These are phyloP conservation scores for Barbarea vulgaris DNA, from an alignment of 345 rosid species.

Conservation along the genomic window DNA sequence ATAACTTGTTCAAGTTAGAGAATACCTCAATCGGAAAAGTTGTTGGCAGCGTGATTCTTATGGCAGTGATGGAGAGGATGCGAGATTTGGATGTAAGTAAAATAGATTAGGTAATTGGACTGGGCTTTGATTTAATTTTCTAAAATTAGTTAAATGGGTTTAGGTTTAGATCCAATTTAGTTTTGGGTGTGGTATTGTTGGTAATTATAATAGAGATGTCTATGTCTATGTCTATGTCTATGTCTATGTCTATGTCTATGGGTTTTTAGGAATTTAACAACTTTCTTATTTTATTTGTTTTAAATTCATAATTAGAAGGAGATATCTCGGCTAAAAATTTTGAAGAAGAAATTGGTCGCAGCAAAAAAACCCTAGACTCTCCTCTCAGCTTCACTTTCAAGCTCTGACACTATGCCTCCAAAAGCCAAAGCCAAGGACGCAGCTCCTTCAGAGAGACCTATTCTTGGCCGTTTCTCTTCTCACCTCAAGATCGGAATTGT, in stretches of 20 bases:
- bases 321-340: too few relatives aligned
- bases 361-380: conserved; percentile 49
- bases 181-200: too few relatives aligned
- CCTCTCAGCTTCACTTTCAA: background rate
- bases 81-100: conserved; percentile 79
- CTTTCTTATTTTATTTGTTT: too few relatives aligned
- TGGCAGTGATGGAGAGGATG: conserved; percentile 64
- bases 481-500: conserved; percentile 99
- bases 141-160: conserved; percentile 1
- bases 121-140: too few relatives aligned
- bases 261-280: too few relatives aligned
- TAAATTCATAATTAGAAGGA: too few relatives aligned
- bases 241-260: too few relatives aligned
- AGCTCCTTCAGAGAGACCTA: conserved; percentile 86
- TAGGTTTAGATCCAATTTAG: too few relatives aligned
- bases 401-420: conserved; percentile 73
- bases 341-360: too few relatives aligned
- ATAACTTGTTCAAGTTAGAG: conserved; percentile 77
- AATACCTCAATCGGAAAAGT: conserved; percentile 63
- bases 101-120: background rate
- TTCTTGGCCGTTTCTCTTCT: conserved; percentile 97
- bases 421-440: conserved; percentile 92
- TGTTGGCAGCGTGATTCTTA: conserved; percentile 63
- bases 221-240: too few relatives aligned
- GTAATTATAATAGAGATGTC: too few relatives aligned